Evolutionary conservation across 129 eudicot species (phyloP).

Genomic region (Glebionis coronaria): DNA sequence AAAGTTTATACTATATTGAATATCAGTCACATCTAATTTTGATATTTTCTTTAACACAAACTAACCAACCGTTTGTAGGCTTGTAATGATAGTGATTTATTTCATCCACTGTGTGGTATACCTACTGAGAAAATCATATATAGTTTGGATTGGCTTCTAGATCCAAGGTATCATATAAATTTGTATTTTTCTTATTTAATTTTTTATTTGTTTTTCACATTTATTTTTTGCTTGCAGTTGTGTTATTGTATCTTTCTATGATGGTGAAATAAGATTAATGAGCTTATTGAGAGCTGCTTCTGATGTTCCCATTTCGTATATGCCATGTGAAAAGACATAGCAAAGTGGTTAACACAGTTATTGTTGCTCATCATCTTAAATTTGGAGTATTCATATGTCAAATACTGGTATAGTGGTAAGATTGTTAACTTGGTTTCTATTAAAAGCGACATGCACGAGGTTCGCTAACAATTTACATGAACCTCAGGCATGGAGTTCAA

Average conservation of each 20-base stretch:
- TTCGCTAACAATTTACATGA: too few relatives aligned
- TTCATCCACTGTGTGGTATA: slow-evolving; percentile 70
- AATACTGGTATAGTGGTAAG: slow-evolving; percentile 71
- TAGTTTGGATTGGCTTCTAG: slow-evolving; percentile 83
- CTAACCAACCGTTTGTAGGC: too few relatives aligned
- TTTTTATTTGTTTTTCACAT: background rate
- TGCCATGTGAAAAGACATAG: slow-evolving; percentile 41
- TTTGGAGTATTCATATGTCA: slow-evolving; percentile 81
- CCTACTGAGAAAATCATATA: slow-evolving; percentile 40
- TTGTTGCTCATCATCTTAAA: slow-evolving; percentile 56
- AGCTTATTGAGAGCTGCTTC: slow-evolving; percentile 60
- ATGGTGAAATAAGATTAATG: slow-evolving; percentile 68
- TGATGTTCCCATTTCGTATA: slow-evolving; percentile 73
- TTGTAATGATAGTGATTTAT: slow-evolving; percentile 67
- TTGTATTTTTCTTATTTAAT: background rate
- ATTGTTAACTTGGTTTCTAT: too few relatives aligned
- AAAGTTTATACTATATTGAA: too few relatives aligned
- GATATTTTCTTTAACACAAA: too few relatives aligned
- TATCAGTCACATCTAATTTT: too few relatives aligned
- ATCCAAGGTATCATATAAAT: slow-evolving; percentile 56
- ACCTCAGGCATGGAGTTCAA: too few relatives aligned
- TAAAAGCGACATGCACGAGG: too few relatives aligned
- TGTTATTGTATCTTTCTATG: slow-evolving; percentile 56
- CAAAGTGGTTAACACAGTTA: slow-evolving; percentile 61
- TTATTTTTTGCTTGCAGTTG: slow-evolving; percentile 46